Base-by-base conservation (phyloP, 1,139 yeast species). In the Blastobotrys buckinghamii region DNA sequence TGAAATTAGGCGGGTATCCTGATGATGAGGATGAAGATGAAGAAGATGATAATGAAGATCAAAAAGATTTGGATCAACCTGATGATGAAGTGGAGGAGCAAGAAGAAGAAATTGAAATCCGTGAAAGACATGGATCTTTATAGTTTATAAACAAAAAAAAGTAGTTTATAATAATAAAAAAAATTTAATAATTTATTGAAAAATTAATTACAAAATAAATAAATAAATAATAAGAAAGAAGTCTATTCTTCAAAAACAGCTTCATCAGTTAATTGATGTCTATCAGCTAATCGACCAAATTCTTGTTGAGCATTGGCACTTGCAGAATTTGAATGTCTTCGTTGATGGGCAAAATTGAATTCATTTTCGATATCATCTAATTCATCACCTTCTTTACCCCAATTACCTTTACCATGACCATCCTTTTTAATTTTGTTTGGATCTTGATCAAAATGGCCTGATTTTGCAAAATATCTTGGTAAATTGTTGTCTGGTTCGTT, bases 1-100 rank as follows among this genome's bases (percentile, higher is more conserved):
- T 82, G 65, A 85, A 87, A 61, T 68, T 88, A 48, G 96, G 96
- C 39, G 95, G 96, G 0, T 86, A 86, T 65, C 96, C 95, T 1
- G 87, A 87, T n/a, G 89, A 79, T 10, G 90, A 82, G 1, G 89
- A 84, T 30, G 89, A 82, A 1, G 88, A 81, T 1, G 88, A 81
- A 4, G 87, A 82, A 1, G 77, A 77, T n/a, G 78, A 73, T n/a
- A 77, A 73, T 1, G 76, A 66, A 7, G 68, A 61, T n/a, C 69
- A 66, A 19, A 68, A 64, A 26, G 74, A 67, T 35, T 70, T 66
- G 32, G 70, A 68, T 12, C 69, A 67, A 15, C 66, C 45, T 2
- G 56, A 54, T 20, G 56, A 55, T 13, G 56, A 52, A 17, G 57
- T 50, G 30, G 56, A 48, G 13, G 56, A 50, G 6, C 50, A 49